Conservation (phyloP, 768 basidiomycete genomes). For the Chalciporus chontae region DNA sequence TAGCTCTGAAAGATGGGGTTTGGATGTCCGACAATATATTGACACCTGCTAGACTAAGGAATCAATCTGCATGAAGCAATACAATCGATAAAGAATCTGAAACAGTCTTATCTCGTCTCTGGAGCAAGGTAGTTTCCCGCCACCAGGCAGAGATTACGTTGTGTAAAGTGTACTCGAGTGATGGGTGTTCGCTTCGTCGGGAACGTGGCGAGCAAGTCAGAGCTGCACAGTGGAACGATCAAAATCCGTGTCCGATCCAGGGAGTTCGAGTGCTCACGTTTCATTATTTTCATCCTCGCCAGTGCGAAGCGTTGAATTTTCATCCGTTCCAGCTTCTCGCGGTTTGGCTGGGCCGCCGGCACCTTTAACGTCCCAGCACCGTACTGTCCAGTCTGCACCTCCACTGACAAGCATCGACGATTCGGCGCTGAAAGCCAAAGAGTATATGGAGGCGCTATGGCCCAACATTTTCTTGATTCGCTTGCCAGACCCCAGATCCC, state of each 20-base stretch:
- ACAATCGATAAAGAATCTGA: background rate
- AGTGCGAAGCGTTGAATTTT: slow-evolving; percentile 29
- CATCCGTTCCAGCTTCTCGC: slow-evolving; percentile 50
- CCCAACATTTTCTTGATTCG: slow-evolving; percentile 96
- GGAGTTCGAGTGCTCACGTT: slow-evolving; percentile 52
- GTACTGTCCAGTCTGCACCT: slow-evolving; percentile 90
- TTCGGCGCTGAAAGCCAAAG: slow-evolving; percentile 89
- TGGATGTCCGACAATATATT: background rate
- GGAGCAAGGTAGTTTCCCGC: slow-evolving; percentile 71
- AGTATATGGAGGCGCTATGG: slow-evolving; percentile 85
- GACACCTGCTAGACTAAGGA: background rate
- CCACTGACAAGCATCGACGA: slow-evolving; percentile 89
- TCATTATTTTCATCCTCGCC: slow-evolving; percentile 57
- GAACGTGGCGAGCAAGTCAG: slow-evolving; percentile 85
- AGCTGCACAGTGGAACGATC: slow-evolving; percentile 40
- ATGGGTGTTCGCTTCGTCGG: slow-evolving; percentile 96
- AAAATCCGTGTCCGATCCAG: background rate
- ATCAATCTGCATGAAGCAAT: background rate
- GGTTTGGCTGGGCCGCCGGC: slow-evolving; percentile 64
- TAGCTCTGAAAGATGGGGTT: background rate
- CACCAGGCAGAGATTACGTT: slow-evolving; percentile 89
- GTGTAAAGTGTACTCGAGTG: slow-evolving; percentile 88
- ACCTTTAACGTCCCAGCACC: slow-evolving; percentile 95
- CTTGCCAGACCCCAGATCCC: slow-evolving; percentile 95
- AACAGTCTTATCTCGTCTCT: slow-evolving; percentile 42